phyloP scores from a whole-genome alignment of 306 rosid species.

The Corylus heterophylla region DNA sequence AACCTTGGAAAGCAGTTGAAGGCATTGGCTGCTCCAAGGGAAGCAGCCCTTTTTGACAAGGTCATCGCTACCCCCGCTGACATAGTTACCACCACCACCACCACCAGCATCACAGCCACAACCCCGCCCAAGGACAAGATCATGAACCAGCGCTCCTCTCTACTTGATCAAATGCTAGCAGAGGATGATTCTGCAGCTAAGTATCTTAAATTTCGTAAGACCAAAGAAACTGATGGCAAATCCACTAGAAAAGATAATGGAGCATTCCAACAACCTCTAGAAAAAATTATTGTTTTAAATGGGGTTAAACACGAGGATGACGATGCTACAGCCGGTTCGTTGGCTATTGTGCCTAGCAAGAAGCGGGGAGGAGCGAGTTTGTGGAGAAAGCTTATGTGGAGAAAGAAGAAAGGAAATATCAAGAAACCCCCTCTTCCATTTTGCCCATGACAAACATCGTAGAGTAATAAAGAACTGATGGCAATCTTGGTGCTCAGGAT shows the following conservation, averaged over 20 bases:
- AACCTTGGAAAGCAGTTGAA: constrained; percentile 91
- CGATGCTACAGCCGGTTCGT: constrained; percentile 34
- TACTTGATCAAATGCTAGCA: constrained; percentile 73
- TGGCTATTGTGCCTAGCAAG: constrained; percentile 71
- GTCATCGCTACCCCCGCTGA: constrained; percentile 41
- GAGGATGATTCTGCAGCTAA: constrained; percentile 52
- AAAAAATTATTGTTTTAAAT: constrained; percentile 44
- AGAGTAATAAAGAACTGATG: constrained; percentile 10
- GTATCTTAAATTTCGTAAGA: constrained; percentile 14
- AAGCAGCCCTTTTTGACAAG: constrained; percentile 60
- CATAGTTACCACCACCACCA: constrained; percentile 18
- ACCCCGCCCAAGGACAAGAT: constrained; percentile 28
- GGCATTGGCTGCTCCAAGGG: constrained; percentile 74
- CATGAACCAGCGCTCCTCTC: constrained; percentile 50
- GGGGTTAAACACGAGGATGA: constrained; percentile 37
- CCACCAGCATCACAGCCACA: constrained; percentile 21
- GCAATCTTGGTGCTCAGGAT: constrained; percentile 24
- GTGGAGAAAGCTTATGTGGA: constrained; percentile 69
- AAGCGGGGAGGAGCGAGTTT: constrained; percentile 49
- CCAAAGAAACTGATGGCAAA: constrained; percentile 37
- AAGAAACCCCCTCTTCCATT: constrained; percentile 42
- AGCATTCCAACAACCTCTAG: constrained; percentile 33
- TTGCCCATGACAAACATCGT: constrained; percentile 34
- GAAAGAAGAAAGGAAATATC: constrained; percentile 61
- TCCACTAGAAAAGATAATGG: constrained; percentile 30